phyloP scores from a whole-genome alignment of 768 basidiomycete species.

The Lactarius evosmus region DNA sequence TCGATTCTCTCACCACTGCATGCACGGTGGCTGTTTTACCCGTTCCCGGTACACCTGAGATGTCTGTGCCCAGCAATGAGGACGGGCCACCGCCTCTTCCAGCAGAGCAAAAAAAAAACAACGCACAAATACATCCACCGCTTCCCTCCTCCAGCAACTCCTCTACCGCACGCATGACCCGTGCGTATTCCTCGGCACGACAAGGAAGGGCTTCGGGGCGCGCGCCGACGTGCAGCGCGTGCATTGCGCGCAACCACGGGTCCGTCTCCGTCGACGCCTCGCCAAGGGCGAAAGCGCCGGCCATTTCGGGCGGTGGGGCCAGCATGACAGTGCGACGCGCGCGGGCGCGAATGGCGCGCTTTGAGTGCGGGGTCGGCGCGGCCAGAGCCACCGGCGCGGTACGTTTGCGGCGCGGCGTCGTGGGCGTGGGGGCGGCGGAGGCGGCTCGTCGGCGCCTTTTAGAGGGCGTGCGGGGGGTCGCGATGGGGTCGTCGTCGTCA shows the following conservation, averaged over 20 bases:
- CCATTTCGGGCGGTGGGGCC: constrained; percentile 39
- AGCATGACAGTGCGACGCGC: constrained; percentile 29
- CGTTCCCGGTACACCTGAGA: constrained; percentile 97
- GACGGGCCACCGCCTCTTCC: background rate
- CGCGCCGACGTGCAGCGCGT: constrained; percentile 88
- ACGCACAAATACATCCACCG: constrained; percentile 93
- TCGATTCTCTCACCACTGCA: constrained; percentile 84
- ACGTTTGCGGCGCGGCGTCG: constrained; percentile 27
- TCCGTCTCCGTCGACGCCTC: constrained; percentile 57
- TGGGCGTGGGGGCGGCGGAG: constrained; percentile 22
- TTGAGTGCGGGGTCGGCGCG: constrained; percentile 35
- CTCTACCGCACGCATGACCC: constrained; percentile 71
- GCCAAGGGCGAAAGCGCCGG: constrained; percentile 34
- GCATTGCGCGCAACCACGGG: constrained; percentile 85
- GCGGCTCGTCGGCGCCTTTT: constrained; percentile 48
- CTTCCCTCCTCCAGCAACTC: constrained; percentile 89
- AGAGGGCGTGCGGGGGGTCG: constrained; percentile 50
- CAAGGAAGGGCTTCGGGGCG: constrained; percentile 89
- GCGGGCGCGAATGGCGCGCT: constrained; percentile 25
- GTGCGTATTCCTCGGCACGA: constrained; percentile 78
- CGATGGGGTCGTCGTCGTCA: constrained; percentile 22
- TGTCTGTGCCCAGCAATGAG: constrained; percentile 52
- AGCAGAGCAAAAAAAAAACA: background rate
- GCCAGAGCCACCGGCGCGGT: constrained; percentile 29
- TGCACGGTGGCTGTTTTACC: constrained; percentile 99